Evolutionary conservation across 306 rosid genomes (phyloP), one percentile per base, ranked within the genome.

Genomic region (Casuarina cunninghamiana): DNA sequence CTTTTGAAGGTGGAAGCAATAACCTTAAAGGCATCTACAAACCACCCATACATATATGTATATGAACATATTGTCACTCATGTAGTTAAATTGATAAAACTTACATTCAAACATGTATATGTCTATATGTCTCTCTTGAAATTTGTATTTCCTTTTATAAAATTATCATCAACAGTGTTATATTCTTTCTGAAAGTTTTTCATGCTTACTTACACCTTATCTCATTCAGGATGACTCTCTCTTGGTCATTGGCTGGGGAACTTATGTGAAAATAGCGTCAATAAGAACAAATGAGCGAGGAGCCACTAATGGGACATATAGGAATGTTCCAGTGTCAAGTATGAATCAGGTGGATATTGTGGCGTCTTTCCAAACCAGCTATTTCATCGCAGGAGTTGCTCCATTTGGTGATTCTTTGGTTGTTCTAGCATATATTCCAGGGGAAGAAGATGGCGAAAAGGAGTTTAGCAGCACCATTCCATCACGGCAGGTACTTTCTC

Each of bases 181-280:
- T 66, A 32, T 57, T 54, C 38, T 78, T 71, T 77, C 73, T 77
- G 75, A 77, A 74, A 32, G 32, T 75, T 77, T 77, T 77, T 77
- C 57, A 61, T 77, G 69, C 81, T 80, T 84, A 72, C 83, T 77
- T 72, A 50, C 79, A 69, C 37, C 79, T 55, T 62, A 43, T 81
- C 58, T 53, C 74, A 78, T 87, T 79, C 86, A 95, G 99, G 99
- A 91, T 84, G 99, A 91, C 68, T 77, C 90, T 37, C 82, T 89
- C 70, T 88, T 95, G 88, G 99, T 95, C 55, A 93, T 93, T 85
- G 99, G 97, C 84, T 95, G 99, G 99, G 99, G 99, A 87, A 90
- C 91, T 75, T 93, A 96, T 10, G 86, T 95, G 80, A 95, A 88
- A 88, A 91, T 95, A 81, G 95, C 93, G 74, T 93, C 94, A 57